Base-by-base conservation (phyloP, 2,329 filamentous ascomycete species). In the Xylaria sp. region DNA sequence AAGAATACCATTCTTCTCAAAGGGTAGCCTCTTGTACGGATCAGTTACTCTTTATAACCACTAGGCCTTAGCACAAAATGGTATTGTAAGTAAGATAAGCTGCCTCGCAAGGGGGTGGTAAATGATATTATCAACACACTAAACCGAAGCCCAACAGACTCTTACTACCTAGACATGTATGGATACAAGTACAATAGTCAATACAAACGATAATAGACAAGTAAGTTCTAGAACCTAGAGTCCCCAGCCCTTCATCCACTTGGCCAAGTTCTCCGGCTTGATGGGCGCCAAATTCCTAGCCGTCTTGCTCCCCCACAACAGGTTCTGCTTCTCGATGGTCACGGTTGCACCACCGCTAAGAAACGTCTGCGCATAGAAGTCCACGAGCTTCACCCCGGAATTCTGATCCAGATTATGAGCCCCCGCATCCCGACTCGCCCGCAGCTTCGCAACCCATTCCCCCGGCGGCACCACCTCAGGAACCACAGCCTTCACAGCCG, bases 321-420 rank as follows among this genome's bases (percentile, higher is more conserved):
- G 25, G 19, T 66, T 64, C 1, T 51, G 14, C 46, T 54, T 59
- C 35, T 64, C 61, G 31, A 64, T 11, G 14, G 49, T 43, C 11
- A 52, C 23, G 6, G 25, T 35, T 11, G 35, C 53, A 14, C n/a
- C 49, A 23, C n/a, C 14, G 12, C 28, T 52, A 21, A 61, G 47
- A 15, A 68, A 51, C 11, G 51, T 23, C 42, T 63, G 38, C n/a
- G 63, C 65, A 40, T 68, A 68, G 58, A 67, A 68, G 14, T 67
- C 64, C 15, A 65, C 11, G 7, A 68, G 62, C 42, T 65, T 65
- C 21, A 63, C 28, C 4, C 52, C 61, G 4, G 66, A 62, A n/a
- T 67, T 68, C 51, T 58, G 38, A 19, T 63, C 37, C 31, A 64
- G 17, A 5, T 31, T 19, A 21, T 49, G 60, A 23, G 54, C 33